Base-by-base conservation (phyloP, 1,284 basidiomycete species). In the Neolentinus lepideus region DNA sequence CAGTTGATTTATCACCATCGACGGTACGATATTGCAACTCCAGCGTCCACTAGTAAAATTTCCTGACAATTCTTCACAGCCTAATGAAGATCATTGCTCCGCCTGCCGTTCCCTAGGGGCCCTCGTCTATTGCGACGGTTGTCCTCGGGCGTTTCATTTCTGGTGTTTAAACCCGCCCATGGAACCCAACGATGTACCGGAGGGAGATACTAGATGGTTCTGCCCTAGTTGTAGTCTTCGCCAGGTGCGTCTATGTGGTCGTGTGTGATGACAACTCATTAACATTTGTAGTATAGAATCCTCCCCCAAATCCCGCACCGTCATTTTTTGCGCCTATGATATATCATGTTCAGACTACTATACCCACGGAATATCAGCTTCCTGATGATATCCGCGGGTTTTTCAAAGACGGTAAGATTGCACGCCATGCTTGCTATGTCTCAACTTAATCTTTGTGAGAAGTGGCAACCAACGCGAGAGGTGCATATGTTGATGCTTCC, bases 91-190 rank as follows among this genome's bases (percentile, higher is more conserved):
- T 69, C 92, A 92, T 66, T 98, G 95, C 69, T 95, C 94, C 53
- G 83, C 92, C 1, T 98, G 96, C 71, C 82, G 86, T 62, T 90
- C 85, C 24, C 74, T 83, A 56, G 90, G 94, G 56, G 80, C 84
- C 24, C 77, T 95, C 58, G 81, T 96, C 9, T 98, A 98, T 69
- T 99, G 96, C 71, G 96, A 99, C 68, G 94, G 95, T 12, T 99
- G 97, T 68, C 92, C 96, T 29, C 80, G 90, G 60, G 93, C 94
- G 22, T 99, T 98, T 70, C 96, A 99, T 72, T 85, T 98, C 59
- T 87, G 88, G 80, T 99, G 96, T 70, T 82, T 99, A 63, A 91
- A 98, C 68, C 96, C 96, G 45, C 96, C 96, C 22, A 83, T 98
- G 73, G 90, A 95, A 62, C 78, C 87, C 54, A 80, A 89, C 63